Evolutionary conservation across 75 land plant genomes (phyloP).

Genomic region (Sequoia sempervirens): DNA sequence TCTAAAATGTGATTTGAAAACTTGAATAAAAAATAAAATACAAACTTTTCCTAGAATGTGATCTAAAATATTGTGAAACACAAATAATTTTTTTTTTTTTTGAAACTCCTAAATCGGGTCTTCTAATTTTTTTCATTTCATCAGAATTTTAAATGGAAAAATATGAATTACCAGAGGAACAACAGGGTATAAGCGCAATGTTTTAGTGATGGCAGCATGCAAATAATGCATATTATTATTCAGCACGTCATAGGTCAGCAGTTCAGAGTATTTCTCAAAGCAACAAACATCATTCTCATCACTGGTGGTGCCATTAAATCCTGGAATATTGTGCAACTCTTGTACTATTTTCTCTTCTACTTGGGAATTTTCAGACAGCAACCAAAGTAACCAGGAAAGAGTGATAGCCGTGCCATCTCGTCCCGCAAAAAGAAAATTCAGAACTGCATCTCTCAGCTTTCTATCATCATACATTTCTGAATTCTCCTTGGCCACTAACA

Average conservation of each 20-base stretch:
- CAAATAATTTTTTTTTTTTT: no score
- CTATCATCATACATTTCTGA: neutral
- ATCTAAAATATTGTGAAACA: no score
- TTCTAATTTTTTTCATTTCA: neutral
- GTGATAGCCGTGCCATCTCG: constrained; percentile 22
- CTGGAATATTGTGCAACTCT: constrained; percentile 13
- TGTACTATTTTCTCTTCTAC: constrained; percentile 25
- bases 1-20: no score
- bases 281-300: constrained; percentile 1
- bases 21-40: no score
- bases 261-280: constrained; percentile 24
- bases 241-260: constrained; percentile 51
- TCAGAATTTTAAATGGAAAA: neutral
- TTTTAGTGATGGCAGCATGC: constrained; percentile 72
- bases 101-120: no score
- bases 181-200: constrained; percentile 78
- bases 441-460: constrained; percentile 14
- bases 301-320: neutral
- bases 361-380: constrained; percentile 27
- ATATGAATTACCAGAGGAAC: constrained; percentile 61
- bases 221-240: constrained; percentile 47
- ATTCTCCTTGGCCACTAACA: constrained; percentile 7
- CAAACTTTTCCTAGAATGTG: no score
- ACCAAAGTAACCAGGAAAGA: constrained; percentile 19
- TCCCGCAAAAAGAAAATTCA: constrained; percentile 19